These are phyloP conservation scores for Aspergillus bridgeri DNA, from an alignment of 495 filamentous ascomycete genomes.

Conservation along the genomic window DNA sequence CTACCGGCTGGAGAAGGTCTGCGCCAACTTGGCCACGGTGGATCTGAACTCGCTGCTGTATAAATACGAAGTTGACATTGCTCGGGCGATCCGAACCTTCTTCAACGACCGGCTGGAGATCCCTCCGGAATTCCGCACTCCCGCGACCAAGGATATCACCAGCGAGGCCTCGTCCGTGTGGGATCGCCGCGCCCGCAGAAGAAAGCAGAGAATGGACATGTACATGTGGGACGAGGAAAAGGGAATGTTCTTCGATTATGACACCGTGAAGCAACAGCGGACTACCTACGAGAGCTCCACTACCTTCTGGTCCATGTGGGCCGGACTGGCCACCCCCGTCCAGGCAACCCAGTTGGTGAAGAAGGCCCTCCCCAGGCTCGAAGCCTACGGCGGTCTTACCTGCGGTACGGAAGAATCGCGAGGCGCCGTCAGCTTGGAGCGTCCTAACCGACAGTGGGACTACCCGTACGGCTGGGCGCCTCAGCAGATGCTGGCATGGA, in stretches of 20 bases:
- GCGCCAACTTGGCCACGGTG: constrained; percentile 85
- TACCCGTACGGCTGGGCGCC: constrained; percentile 98
- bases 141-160: constrained; percentile 52
- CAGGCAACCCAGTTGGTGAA: constrained; percentile 76
- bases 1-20: constrained; percentile 84
- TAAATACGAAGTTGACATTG: constrained; percentile 94
- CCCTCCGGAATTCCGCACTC: constrained; percentile 70
- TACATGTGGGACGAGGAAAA: constrained; percentile 86
- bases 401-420: constrained; percentile 85
- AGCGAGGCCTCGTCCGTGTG: constrained; percentile 78
- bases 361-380: constrained; percentile 77
- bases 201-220: constrained; percentile 78
- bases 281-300: constrained; percentile 81
- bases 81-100: constrained; percentile 70
- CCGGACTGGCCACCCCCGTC: constrained; percentile 71
- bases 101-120: constrained; percentile 78
- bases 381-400: constrained; percentile 82
- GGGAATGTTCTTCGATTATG: constrained; percentile 96
- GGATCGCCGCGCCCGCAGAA: constrained; percentile 78
- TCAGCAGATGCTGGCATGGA: constrained; percentile 98
- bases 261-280: constrained; percentile 75
- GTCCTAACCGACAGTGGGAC: constrained; percentile 96
- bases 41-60: constrained; percentile 91
- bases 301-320: constrained; percentile 97
- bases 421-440: constrained; percentile 70